These are phyloP conservation scores for Camellia sinensis DNA, from an alignment of 148 eudicot species.

Conservation along the genomic window DNA sequence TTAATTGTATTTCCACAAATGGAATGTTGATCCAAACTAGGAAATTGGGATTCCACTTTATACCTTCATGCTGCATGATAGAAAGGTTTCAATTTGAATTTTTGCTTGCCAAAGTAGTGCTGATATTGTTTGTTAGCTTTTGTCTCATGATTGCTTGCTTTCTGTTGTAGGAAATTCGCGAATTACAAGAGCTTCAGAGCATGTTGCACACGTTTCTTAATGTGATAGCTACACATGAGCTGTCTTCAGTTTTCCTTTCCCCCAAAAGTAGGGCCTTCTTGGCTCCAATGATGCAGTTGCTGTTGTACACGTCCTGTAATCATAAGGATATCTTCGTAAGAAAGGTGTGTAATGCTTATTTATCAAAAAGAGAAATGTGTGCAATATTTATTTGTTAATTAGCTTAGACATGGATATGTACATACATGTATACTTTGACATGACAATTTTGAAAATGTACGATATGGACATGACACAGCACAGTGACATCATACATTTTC, in stretches of 20 bases:
- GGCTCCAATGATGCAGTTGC: constrained; percentile 70
- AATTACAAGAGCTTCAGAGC: constrained; percentile 80
- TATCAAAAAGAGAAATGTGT: constrained; percentile 56
- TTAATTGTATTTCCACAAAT: not conserved
- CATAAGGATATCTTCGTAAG: constrained; percentile 78
- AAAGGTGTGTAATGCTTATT: constrained; percentile 50
- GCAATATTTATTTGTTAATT: not conserved
- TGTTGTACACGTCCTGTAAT: constrained; percentile 63
- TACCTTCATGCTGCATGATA: constrained; percentile 2
- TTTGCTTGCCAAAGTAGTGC: not conserved
- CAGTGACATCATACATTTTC: too few relatives aligned
- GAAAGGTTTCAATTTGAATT: constrained; percentile 4
- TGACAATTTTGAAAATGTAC: not conserved
- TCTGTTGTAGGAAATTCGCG: constrained; percentile 80
- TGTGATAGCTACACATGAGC: constrained; percentile 80
- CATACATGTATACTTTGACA: not conserved
- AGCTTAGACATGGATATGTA: not conserved
- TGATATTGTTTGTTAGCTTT: not conserved
- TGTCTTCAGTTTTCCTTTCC: constrained; percentile 79
- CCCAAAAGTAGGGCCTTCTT: constrained; percentile 58
- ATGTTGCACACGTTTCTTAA: constrained; percentile 80
- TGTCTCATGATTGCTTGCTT: constrained; percentile 13
- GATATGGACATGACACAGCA: not conserved
- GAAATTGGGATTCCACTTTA: not conserved
- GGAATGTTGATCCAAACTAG: not conserved